Evolutionary conservation across 306 rosid genomes (phyloP).

Genomic region (Betula pendula): DNA sequence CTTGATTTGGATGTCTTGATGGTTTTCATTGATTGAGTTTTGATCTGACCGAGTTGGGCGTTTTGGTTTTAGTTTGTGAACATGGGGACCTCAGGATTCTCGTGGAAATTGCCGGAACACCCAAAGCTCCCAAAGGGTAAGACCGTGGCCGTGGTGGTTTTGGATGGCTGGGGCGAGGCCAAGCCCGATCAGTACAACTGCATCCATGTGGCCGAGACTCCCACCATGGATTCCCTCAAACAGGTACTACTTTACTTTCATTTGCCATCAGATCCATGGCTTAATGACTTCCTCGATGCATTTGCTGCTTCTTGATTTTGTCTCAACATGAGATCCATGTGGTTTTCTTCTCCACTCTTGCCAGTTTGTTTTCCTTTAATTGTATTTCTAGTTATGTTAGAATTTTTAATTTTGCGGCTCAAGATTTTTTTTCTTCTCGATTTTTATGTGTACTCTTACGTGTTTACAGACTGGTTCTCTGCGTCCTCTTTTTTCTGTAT

Average conservation of each 20-base stretch:
- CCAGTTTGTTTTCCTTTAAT: not conserved
- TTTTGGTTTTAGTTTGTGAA: not conserved
- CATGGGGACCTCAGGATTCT: constrained; percentile 69
- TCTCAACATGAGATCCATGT: not conserved
- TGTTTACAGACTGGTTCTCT: too few species aligned
- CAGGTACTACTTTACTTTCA: constrained; percentile 34
- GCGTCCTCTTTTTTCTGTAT: too few species aligned
- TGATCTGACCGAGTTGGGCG: not conserved
- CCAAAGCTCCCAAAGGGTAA: constrained; percentile 97
- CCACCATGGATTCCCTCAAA: constrained; percentile 93
- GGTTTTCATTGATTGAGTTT: not conserved
- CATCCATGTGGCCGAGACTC: constrained; percentile 85
- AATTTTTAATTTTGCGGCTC: not conserved
- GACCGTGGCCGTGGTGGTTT: constrained; percentile 65
- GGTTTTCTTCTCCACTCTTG: not conserved
- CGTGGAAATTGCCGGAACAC: constrained; percentile 87
- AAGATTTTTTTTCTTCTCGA: not conserved
- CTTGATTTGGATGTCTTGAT: not conserved
- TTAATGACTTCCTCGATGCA: not conserved
- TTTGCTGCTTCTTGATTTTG: not conserved
- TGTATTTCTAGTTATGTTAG: too few species aligned
- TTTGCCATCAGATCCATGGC: not conserved
- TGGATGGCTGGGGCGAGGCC: constrained; percentile 99
- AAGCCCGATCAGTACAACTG: constrained; percentile 71
- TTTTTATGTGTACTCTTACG: not conserved